A percentile compares a stretch with the other conserved stretches of the same genome.
phyloP scores from a whole-genome alignment of 2,329 filamentous ascomycete species.

The Westerdykella sp. region DNA sequence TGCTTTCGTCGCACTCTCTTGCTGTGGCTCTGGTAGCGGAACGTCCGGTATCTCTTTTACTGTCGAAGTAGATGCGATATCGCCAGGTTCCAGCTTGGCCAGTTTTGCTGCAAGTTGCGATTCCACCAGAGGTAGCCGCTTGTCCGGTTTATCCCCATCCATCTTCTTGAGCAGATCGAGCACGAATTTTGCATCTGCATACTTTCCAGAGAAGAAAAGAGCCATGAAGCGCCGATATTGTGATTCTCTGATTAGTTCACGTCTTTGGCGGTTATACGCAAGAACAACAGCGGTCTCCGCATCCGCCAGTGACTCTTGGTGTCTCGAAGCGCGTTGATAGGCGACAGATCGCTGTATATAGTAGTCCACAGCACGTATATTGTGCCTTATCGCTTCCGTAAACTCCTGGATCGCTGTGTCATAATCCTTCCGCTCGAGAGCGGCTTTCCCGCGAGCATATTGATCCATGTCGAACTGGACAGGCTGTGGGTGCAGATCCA shows the following conservation, averaged over 20 bases:
- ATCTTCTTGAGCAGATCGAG: slow-evolving; percentile 53
- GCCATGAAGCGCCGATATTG: slow-evolving; percentile 75
- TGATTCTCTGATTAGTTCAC: slow-evolving; percentile 70
- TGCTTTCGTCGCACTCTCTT: slow-evolving; percentile 4
- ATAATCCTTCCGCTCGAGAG: slow-evolving; percentile 60
- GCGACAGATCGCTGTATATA: slow-evolving; percentile 77
- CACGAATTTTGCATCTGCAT: slow-evolving; percentile 68
- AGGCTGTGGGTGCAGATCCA: no score
- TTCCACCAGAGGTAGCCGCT: slow-evolving; percentile 50
- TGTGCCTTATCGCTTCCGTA: slow-evolving; percentile 58
- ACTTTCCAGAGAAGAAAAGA: slow-evolving; percentile 62
- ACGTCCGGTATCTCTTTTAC: slow-evolving; percentile 49
- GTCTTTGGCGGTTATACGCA: slow-evolving; percentile 67
- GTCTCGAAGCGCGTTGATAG: slow-evolving; percentile 55
- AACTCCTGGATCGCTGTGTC: slow-evolving; percentile 60
- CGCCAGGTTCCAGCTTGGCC: slow-evolving; percentile 44
- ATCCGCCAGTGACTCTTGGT: slow-evolving; percentile 45
- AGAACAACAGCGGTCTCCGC: slow-evolving; percentile 50
- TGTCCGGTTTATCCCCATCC: slow-evolving; percentile 47
- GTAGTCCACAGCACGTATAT: slow-evolving; percentile 66
- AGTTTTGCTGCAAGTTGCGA: slow-evolving; percentile 51
- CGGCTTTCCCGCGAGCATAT: slow-evolving; percentile 52
- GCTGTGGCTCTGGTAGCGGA: slow-evolving; percentile 38
- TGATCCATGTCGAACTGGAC: slow-evolving; percentile 42
- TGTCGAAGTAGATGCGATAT: slow-evolving; percentile 38